Percentiles rank a stretch among this genome's conserved stretches.
Evolutionary conservation across 768 basidiomycete species (phyloP).

Genomic region (Naganishia vaughanmartiniae): DNA sequence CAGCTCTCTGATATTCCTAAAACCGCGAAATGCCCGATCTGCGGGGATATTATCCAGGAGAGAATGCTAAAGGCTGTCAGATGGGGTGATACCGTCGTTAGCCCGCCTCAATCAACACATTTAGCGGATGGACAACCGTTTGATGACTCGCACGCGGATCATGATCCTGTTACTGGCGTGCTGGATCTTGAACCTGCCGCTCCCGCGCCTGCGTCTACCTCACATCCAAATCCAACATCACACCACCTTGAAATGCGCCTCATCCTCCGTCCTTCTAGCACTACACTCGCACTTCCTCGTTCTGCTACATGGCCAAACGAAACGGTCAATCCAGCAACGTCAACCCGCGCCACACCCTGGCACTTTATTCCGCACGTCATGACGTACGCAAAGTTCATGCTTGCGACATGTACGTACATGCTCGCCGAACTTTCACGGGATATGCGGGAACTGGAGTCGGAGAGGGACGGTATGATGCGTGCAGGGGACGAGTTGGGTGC

Average conservation of each 20-base stretch:
- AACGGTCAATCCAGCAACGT: slow-evolving; percentile 70
- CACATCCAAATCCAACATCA: not conserved
- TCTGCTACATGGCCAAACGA: slow-evolving; percentile 93
- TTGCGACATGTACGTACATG: slow-evolving; percentile 84
- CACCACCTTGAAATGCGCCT: slow-evolving; percentile 72
- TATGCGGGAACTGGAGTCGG: slow-evolving; percentile 67
- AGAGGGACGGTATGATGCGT: slow-evolving; percentile 61
- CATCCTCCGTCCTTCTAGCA: slow-evolving; percentile 88
- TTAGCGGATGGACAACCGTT: not conserved
- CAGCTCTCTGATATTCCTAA: slow-evolving; percentile 75
- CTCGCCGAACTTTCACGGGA: slow-evolving; percentile 70
- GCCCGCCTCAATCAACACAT: not conserved
- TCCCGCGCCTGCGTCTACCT: slow-evolving; percentile 4
- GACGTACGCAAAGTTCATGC: slow-evolving; percentile 88
- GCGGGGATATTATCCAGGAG: slow-evolving; percentile 87
- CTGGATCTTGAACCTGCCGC: slow-evolving; percentile 18
- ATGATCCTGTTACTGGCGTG: slow-evolving; percentile 8
- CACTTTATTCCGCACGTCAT: slow-evolving; percentile 92
- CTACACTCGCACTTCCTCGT: slow-evolving; percentile 88
- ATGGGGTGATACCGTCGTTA: slow-evolving; percentile 65
- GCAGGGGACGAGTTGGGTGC: slow-evolving; percentile 74
- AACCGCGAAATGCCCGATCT: slow-evolving; percentile 92
- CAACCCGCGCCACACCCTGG: slow-evolving; percentile 75
- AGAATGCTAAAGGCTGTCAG: slow-evolving; percentile 88
- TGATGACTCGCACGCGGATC: slow-evolving; percentile 10